Percentiles rank a stretch among this genome's conserved stretches.
Evolutionary conservation across 2,329 filamentous ascomycete species (phyloP).

Genomic region (Fusarium devonianum): DNA sequence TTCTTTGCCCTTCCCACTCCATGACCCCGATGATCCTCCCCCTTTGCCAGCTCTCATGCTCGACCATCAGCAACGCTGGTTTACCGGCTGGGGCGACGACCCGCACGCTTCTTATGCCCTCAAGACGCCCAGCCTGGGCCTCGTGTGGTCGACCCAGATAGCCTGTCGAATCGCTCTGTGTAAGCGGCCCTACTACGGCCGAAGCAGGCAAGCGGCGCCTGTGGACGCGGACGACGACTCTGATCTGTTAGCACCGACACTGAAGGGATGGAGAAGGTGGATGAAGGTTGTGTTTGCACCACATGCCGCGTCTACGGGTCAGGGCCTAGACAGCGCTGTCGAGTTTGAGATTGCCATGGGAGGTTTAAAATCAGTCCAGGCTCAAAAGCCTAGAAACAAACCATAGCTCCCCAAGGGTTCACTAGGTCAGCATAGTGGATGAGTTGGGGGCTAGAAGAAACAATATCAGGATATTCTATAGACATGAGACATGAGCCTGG

Average conservation of each 20-base stretch:
- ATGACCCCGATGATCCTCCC: constrained; percentile 43
- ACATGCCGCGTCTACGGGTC: constrained; percentile 66
- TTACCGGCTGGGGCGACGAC: constrained; percentile 92
- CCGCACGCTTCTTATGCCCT: constrained; percentile 55
- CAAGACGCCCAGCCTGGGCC: constrained; percentile 86
- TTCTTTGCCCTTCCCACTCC: constrained; percentile 48
- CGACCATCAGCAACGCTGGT: constrained; percentile 92
- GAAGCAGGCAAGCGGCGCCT: constrained; percentile 47
- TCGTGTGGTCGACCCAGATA: constrained; percentile 92
- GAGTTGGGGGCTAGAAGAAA: not conserved
- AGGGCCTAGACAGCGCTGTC: constrained; percentile 59
- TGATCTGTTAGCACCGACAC: constrained; percentile 53
- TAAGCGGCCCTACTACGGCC: constrained; percentile 67
- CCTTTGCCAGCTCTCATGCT: constrained; percentile 68
- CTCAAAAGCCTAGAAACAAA: constrained; percentile 10
- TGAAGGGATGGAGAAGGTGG: constrained; percentile 73
- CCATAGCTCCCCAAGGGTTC: not conserved
- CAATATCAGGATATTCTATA: constrained; percentile 1
- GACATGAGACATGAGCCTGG: constrained; percentile 2
- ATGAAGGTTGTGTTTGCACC: constrained; percentile 91
- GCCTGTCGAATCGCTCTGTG: constrained; percentile 82
- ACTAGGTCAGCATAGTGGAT: no score
- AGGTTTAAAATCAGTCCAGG: constrained; percentile 57
- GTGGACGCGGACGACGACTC: constrained; percentile 49
- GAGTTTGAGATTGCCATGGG: constrained; percentile 79